A percentile compares a stretch with the other conserved stretches of the same genome.
Evolutionary conservation across 257 asterid genomes (phyloP).

Genomic region (Nemophila menziesii): DNA sequence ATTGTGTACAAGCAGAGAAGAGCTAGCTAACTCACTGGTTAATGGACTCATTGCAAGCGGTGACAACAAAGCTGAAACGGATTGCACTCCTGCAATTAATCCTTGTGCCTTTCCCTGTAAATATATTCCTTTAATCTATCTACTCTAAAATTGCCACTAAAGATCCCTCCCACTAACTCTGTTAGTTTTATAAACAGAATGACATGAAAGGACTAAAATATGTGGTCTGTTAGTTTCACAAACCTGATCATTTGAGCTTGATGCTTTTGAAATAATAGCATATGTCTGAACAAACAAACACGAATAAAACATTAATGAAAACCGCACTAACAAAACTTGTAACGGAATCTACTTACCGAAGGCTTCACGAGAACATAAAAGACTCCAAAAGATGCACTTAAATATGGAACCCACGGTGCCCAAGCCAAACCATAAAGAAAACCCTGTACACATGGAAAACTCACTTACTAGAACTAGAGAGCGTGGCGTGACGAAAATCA

Average conservation of each 20-base stretch:
- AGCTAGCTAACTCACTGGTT: slow-evolving; percentile 51
- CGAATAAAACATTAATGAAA: slow-evolving; percentile 11
- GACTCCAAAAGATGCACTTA: slow-evolving; percentile 81
- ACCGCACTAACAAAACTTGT: slow-evolving; percentile 1
- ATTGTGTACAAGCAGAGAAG: background rate
- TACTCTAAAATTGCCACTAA: no score
- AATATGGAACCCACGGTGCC: slow-evolving; percentile 95
- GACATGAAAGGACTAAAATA: no score
- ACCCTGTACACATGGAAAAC: slow-evolving; percentile 45
- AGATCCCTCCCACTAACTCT: no score
- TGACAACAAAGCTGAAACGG: slow-evolving; percentile 69
- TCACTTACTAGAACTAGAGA: background rate
- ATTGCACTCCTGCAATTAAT: slow-evolving; percentile 67
- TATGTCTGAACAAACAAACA: slow-evolving; percentile 41
- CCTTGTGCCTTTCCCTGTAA: slow-evolving; percentile 90
- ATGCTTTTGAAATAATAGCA: slow-evolving; percentile 68
- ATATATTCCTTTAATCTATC: no score
- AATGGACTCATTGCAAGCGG: slow-evolving; percentile 88
- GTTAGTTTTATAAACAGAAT: no score
- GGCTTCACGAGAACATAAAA: slow-evolving; percentile 83
- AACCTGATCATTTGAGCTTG: slow-evolving; percentile 78
- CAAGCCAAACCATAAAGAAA: slow-evolving; percentile 86
- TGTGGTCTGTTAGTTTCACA: no score
- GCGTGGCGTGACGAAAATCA: background rate
- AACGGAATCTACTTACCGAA: slow-evolving; percentile 44